Percentiles rank a stretch among this genome's conserved stretches.
Conservation (phyloP, 2,329 filamentous ascomycete genomes). For the Fusarium odoratissimum region DNA sequence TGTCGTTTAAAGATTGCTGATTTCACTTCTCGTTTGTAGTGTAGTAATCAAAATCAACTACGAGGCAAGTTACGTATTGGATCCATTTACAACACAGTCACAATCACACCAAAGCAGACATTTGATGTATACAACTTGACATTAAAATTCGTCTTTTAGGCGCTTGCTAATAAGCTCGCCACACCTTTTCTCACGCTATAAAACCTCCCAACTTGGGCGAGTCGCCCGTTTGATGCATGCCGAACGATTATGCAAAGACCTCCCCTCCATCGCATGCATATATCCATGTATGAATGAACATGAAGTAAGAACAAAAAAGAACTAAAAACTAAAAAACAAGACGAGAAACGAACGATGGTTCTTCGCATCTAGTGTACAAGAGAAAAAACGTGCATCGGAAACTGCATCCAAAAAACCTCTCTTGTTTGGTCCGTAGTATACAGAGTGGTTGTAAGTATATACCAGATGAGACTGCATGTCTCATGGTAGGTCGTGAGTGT, state of each 20-base stretch:
- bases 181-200: slow-evolving; percentile 17
- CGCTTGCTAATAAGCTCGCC: slow-evolving; percentile 25
- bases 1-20: not conserved
- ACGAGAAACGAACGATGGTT: slow-evolving; percentile 10
- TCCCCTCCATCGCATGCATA: slow-evolving; percentile 19
- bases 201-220: slow-evolving; percentile 17
- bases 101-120: not conserved
- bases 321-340: not conserved
- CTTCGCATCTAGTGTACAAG: slow-evolving; percentile 41
- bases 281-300: slow-evolving; percentile 14
- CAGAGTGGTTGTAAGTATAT: slow-evolving; percentile 42
- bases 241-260: slow-evolving; percentile 38
- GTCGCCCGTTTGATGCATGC: slow-evolving; percentile 20
- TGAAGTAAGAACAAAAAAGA: not conserved
- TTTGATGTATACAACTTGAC: slow-evolving; percentile 18
- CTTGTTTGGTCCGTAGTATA: slow-evolving; percentile 40
- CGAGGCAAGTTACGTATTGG: not conserved
- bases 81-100: not conserved
- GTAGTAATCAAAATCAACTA: too few relatives aligned
- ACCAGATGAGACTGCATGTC: slow-evolving; percentile 22
- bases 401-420: slow-evolving; percentile 43
- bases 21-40: too few relatives aligned
- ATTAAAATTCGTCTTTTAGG: slow-evolving; percentile 33
- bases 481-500: slow-evolving; percentile 20
- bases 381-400: slow-evolving; percentile 19